Percentiles rank a stretch among this genome's conserved stretches.
These are phyloP conservation scores for Austroboletus novae-zelandiae DNA, from an alignment of 1,284 basidiomycete species.

Conservation along the genomic window DNA sequence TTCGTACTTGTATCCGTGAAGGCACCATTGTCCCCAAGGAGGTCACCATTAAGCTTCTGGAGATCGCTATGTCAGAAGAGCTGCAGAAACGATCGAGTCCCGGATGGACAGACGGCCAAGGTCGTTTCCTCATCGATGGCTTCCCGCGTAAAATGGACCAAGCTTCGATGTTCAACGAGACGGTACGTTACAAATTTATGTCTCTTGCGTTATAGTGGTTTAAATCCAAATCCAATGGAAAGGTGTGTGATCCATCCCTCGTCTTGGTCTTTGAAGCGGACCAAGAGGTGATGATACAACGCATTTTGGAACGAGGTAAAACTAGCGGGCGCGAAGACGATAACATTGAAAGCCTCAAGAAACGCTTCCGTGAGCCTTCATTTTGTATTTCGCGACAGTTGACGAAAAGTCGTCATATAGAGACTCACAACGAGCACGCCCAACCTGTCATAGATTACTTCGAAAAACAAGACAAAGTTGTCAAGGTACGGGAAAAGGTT, in stretches of 20 bases:
- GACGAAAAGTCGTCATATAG: conserved; percentile 39
- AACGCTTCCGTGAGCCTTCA: conserved; percentile 80
- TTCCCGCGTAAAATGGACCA: conserved; percentile 97
- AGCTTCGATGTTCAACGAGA: conserved; percentile 88
- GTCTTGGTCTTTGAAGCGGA: conserved; percentile 91
- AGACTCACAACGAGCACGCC: conserved; percentile 88
- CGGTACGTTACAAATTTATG: conserved; percentile 48
- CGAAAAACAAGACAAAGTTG: conserved; percentile 68
- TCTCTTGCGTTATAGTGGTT: not conserved
- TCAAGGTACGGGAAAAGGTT: conserved; percentile 38
- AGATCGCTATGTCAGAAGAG: conserved; percentile 85
- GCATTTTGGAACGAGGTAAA: conserved; percentile 87
- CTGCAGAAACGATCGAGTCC: conserved; percentile 46
- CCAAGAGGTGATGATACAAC: conserved; percentile 79
- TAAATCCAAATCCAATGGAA: not conserved
- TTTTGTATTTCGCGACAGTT: not conserved
- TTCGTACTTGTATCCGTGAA: conserved; percentile 87
- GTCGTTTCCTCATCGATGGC: conserved; percentile 94
- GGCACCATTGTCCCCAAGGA: conserved; percentile 97
- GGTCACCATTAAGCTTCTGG: conserved; percentile 92
- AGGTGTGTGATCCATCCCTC: conserved; percentile 77
- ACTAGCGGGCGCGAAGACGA: conserved; percentile 97
- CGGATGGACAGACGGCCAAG: conserved; percentile 74
- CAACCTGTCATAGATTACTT: conserved; percentile 97
- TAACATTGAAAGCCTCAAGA: conserved; percentile 92